Conservation (phyloP, 2,329 filamentous ascomycete species). For the Coniochaeta hoffmannii region DNA sequence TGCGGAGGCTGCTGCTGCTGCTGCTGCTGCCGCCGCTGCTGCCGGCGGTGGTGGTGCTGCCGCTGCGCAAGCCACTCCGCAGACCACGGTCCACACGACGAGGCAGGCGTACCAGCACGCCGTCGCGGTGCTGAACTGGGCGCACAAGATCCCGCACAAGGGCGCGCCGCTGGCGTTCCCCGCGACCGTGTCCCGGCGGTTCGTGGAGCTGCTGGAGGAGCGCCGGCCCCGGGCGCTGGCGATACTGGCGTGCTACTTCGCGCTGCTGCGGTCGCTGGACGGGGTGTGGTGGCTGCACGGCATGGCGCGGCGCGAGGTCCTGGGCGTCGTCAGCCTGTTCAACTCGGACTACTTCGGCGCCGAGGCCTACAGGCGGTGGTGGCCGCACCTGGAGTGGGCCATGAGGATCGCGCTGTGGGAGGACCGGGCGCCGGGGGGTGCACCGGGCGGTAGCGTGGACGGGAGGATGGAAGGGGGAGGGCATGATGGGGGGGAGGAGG, state of each 20-base stretch:
- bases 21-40: slow-evolving; percentile 7
- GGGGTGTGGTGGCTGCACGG: slow-evolving; percentile 64
- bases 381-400: slow-evolving; percentile 55
- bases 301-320: slow-evolving; percentile 57
- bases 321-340: slow-evolving; percentile 53
- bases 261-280: slow-evolving; percentile 54
- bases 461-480: not conserved
- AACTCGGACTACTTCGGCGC: slow-evolving; percentile 41
- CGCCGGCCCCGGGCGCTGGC: slow-evolving; percentile 54
- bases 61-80: not conserved
- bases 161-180: slow-evolving; percentile 56
- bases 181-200: slow-evolving; percentile 54
- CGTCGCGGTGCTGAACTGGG: slow-evolving; percentile 60
- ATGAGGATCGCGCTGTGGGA: slow-evolving; percentile 52
- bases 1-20: not conserved
- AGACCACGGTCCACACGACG: slow-evolving; percentile 21
- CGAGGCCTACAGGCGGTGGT: slow-evolving; percentile 40
- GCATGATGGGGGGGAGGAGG: not conserved
- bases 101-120: slow-evolving; percentile 55
- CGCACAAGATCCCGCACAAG: slow-evolving; percentile 51
- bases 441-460: not conserved
- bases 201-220: slow-evolving; percentile 51
- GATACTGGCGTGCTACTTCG: slow-evolving; percentile 61
- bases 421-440: slow-evolving; percentile 16
- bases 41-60: no score